Evolutionary conservation across 75 land plant genomes (phyloP), one percentile per base, ranked within the genome.

Genomic region (Sequoiadendron giganteum): DNA sequence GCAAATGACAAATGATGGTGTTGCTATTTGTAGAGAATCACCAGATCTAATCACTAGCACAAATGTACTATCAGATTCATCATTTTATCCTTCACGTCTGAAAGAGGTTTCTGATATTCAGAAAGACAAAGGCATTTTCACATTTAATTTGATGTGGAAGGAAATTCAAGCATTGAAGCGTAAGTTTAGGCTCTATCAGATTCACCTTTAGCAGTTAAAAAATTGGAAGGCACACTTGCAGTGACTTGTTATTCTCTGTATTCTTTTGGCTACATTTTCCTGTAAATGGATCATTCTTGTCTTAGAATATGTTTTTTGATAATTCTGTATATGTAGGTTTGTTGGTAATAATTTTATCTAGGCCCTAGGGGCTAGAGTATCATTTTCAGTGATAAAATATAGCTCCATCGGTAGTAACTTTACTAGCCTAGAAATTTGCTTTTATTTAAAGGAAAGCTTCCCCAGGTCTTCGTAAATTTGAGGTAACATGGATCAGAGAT

Each of bases 1-100:
- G 30, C 98, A 97, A 85, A 89, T 97, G 70, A 85, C 99, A 42
- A 89, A 89, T 52, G 98, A 97, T 87, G 96, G 95, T 16, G 85
- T 93, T 10, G 91, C 93, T n/a, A 87, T 97, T 70, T 97, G 99
- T 90, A 80, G 94, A 84, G 89, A 92, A 76, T 90, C 91, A 48
- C 89, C 92, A 55, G 94, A 97, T 92, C 93, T 97, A 34, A 49
- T 89, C 3, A 43, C 77, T 39, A 93, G 90, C 86, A 96, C 99
- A 80, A 91, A 77, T 82, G 90, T 88, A 5, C 3, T 36, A 19
- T 25, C 52, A 70, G 90, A 90, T 32, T 90, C 88, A 85, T 36
- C 92, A 14, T 28, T 58, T 15, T 97, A 90, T 86, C 93, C 47
- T 36, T n/a, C 58, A 15, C 86, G 45, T 36, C 56, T 82, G 21